Conservation (phyloP, 83 land plant species). For the Isoetes engelmannii region DNA sequence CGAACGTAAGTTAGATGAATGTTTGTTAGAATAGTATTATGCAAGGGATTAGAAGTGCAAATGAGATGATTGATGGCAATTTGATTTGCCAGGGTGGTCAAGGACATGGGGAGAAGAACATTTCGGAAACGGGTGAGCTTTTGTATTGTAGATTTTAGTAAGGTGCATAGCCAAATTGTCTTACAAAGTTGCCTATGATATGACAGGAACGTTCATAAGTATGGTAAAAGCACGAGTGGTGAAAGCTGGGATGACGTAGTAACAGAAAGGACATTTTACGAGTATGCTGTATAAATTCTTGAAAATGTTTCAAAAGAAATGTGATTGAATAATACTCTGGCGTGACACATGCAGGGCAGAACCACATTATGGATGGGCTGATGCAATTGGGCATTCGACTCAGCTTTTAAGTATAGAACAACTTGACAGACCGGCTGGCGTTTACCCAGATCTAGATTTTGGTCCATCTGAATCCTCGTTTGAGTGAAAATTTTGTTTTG, state of each 20-base stretch:
- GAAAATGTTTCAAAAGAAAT: background rate
- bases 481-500: too few relatives aligned
- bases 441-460: constrained; percentile 62
- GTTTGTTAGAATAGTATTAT: background rate
- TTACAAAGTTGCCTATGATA: background rate
- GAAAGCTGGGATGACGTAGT: constrained; percentile 92
- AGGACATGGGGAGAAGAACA: constrained; percentile 99
- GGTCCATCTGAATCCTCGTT: constrained; percentile 25
- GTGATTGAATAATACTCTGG: background rate
- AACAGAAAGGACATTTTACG: constrained; percentile 81
- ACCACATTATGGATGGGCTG: constrained; percentile 98
- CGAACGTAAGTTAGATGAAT: constrained; percentile 48
- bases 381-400: constrained; percentile 81
- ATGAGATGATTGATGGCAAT: background rate
- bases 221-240: constrained; percentile 92
- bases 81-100: constrained; percentile 67
- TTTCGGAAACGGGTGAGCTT: constrained; percentile 80
- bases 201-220: constrained; percentile 85
- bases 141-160: background rate
- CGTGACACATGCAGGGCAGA: constrained; percentile 54
- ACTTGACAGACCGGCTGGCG: constrained; percentile 77
- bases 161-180: too few relatives aligned
- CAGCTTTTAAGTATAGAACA: constrained; percentile 71
- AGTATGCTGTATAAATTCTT: constrained; percentile 39
- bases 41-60: too few relatives aligned